Evolutionary conservation across 805 yeast genomes (phyloP), one percentile per base, ranked within the genome.

Genomic region (Teunomyces stri): DNA sequence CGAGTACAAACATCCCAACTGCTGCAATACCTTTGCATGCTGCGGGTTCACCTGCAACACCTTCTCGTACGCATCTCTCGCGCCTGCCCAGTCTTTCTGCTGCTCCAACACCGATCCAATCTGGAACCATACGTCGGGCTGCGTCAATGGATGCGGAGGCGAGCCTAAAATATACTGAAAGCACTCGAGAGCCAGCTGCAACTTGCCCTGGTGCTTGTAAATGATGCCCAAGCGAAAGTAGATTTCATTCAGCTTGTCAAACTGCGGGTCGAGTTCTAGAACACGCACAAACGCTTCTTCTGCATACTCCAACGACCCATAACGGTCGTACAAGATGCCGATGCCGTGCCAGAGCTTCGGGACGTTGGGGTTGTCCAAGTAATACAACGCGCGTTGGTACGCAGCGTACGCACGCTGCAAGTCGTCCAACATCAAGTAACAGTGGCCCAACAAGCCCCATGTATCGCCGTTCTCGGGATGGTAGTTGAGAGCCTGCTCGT

Each of bases 271-370:
- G 75, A 94, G 81, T 64, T 91, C 97, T 65, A 94, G 74, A 10
- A 94, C 99, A 58, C 96, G 83, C 36, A 95, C 95, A 70, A 94
- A 92, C 3, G 99, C 98, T 68, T 94, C 99, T 66, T 94, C 99
- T 3, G 99, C 99, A 60, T 92, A 94, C 69, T 92, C 98, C 53
- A 92, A 72, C 4, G 96, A 87, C 22, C 98, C 99, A 65, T 94
- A 94, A 45, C 99, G 77, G 67, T 94, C 99, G 66, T 94, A 94
- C 51, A 94, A 76, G 49, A 94, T 94, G 30, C 99, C 99, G 54
- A 94, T 92, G 0, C 99, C 99, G 68, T 94, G 97, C 99, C 99
- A 94, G 56, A 94, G 79, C 64, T 90, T 90, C 47, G 98, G 98
- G 46, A 91, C 97, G 56, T 89, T 89, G 41, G 97, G 95, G 61